Evolutionary conservation across 345 rosid species (phyloP).

Genomic region (Populus simonii): DNA sequence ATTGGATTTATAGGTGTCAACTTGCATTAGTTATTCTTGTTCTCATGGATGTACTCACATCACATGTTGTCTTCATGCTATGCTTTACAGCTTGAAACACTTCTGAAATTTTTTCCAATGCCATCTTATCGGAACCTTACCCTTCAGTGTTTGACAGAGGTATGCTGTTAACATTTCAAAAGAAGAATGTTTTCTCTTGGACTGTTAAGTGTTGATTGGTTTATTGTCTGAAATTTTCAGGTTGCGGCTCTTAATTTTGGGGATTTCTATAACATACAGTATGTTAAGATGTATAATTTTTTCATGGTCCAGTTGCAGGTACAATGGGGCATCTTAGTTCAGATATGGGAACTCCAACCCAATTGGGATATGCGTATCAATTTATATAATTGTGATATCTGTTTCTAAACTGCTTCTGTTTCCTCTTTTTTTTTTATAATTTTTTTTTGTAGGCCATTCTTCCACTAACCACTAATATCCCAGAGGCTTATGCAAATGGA

Average conservation of each 20-base stretch:
- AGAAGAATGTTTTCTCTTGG: constrained; percentile 1
- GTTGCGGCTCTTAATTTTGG: constrained; percentile 91
- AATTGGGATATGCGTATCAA: neutral
- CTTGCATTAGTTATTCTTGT: constrained; percentile 8
- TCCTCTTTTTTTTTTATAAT: constrained; percentile 7
- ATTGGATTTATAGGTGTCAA: constrained; percentile 12
- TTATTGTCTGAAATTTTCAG: constrained; percentile 38
- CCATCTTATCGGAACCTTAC: constrained; percentile 89
- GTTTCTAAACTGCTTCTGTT: neutral
- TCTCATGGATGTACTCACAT: constrained; percentile 17
- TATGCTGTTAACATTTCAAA: constrained; percentile 16
- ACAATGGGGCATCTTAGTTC: constrained; percentile 1
- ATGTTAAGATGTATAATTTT: constrained; percentile 70
- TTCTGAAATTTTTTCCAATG: constrained; percentile 74
- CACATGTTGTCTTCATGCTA: constrained; percentile 1
- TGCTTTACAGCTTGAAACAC: constrained; percentile 81
- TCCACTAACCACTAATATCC: constrained; percentile 72
- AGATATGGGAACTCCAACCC: neutral
- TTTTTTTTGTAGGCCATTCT: constrained; percentile 55
- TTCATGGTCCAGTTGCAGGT: constrained; percentile 93
- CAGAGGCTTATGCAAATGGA: constrained; percentile 90
- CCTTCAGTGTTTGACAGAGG: constrained; percentile 96
- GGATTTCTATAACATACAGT: constrained; percentile 75
- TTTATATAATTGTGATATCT: neutral
- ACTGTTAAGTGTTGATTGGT: neutral